A percentile compares a stretch with the other conserved stretches of the same genome.
These are phyloP conservation scores for Oryza glumipatula DNA, from an alignment of 176 grass and related monocot species.

Conservation along the genomic window DNA sequence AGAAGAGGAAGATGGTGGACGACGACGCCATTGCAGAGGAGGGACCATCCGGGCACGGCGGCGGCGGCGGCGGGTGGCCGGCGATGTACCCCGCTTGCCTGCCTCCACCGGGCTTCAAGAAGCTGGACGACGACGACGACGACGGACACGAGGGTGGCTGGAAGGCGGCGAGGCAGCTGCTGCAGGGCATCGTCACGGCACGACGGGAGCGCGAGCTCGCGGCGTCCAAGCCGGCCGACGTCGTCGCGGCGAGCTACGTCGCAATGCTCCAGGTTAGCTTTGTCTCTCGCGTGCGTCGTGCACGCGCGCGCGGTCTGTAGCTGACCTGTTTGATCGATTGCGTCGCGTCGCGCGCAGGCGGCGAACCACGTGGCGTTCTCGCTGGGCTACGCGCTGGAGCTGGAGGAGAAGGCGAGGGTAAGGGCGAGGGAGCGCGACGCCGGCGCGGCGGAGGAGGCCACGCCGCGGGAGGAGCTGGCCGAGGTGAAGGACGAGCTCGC, in stretches of 20 bases:
- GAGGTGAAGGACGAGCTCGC: not conserved
- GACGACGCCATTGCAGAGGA: not conserved
- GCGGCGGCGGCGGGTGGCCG: not conserved
- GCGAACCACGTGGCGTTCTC: slow-evolving; percentile 36
- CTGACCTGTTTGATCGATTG: no score
- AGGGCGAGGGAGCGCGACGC: not conserved
- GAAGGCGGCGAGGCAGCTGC: not conserved
- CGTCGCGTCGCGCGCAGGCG: slow-evolving; percentile 1
- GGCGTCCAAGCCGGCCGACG: slow-evolving; percentile 10
- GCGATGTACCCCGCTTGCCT: not conserved
- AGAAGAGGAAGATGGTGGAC: slow-evolving; percentile 21
- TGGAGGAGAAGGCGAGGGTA: not conserved
- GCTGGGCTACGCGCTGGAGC: slow-evolving; percentile 33
- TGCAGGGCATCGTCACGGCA: slow-evolving; percentile 35
- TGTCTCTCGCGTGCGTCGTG: no score
- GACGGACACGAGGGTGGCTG: not conserved
- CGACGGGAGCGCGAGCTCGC: not conserved
- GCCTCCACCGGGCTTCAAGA: not conserved
- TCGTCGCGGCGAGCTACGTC: not conserved
- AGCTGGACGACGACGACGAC: not conserved
- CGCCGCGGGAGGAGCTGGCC: not conserved
- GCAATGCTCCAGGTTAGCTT: slow-evolving; percentile 25
- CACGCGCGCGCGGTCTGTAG: no score
- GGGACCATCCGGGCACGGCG: not conserved
- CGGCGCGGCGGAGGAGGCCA: not conserved